phyloP scores from a whole-genome alignment of 306 rosid genomes.

The Gillenia trifoliata region DNA sequence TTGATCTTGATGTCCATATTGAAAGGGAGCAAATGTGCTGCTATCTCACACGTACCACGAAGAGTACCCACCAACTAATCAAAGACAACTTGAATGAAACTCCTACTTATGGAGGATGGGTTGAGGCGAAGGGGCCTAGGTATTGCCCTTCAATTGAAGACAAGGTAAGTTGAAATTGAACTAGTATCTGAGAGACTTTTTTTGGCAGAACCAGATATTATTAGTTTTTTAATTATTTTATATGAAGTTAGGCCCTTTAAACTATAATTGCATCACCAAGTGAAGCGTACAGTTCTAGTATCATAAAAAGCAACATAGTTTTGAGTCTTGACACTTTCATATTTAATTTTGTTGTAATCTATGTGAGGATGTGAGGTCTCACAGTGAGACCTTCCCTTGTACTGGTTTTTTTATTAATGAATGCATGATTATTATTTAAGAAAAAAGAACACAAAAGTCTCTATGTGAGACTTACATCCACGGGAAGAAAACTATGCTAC shows the following conservation, averaged over 20 bases:
- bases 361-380: too few species aligned
- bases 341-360: background rate
- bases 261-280: background rate
- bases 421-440: background rate
- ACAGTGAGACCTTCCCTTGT: background rate
- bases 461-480: background rate
- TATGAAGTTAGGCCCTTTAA: background rate
- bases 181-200: background rate
- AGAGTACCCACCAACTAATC: constrained; percentile 79
- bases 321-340: background rate
- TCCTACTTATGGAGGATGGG: constrained; percentile 99
- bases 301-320: background rate
- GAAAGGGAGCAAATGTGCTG: constrained; percentile 99
- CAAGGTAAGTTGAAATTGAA: constrained; percentile 46
- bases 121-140: constrained; percentile 97
- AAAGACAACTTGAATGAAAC: constrained; percentile 91
- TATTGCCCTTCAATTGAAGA: constrained; percentile 99
- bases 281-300: background rate
- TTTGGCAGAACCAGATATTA: background rate
- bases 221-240: background rate
- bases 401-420: background rate
- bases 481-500: background rate
- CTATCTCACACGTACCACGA: constrained; percentile 90
- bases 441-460: background rate
- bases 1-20: constrained; percentile 84